Base-by-base conservation (phyloP, 176 grass and related monocot species). In the Carex kokanica region DNA sequence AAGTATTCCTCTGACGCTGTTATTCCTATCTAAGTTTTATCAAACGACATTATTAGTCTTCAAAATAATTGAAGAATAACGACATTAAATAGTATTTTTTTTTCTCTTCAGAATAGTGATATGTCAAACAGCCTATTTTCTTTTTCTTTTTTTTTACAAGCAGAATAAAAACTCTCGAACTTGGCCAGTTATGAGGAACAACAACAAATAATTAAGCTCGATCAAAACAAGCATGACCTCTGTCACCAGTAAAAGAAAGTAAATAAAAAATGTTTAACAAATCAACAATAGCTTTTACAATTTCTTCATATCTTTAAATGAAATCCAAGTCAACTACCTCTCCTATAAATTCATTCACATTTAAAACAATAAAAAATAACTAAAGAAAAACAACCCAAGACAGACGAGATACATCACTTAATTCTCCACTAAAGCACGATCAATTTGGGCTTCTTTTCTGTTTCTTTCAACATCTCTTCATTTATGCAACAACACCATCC, bases 401-500 rank as follows among this genome's bases (percentile, higher is more conserved):
- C 29, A 67, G 7, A 32, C 43, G 52, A 27, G 1, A 65, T 67
- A 82, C 57, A 63, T 17, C 57, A 43, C 32, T 81, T 7, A 38
- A 11, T 56, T 75, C 51, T 52, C 13, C 16, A 41, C 4, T 24
- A 10, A 80, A 81, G 4, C 45, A 78, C 7, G 16, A 77, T 55
- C 47, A 15, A 77, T 77, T 74, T 77, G 73, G 73, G 59, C 32
- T 40, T 47, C 45, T 82, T 43, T 82, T 27, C 6, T 27, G 17
- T 67, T 82, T 45, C 20, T 45, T 49, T 66, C n/a, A 67, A 64
- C 14, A 31, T 66, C 41, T 82, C 25, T 67, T 67, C 21, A 73
- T 57, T 57, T 91, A 88, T 57, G 86, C 89, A 27, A 78, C 84
- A 83, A 91, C 64, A n/a, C 75, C n/a, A 49, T 83, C 56, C 86